A percentile compares a stretch with the other conserved stretches of the same genome.
phyloP scores from a whole-genome alignment of 176 grass and related monocot genomes.

The Phoenix dactylifera region DNA sequence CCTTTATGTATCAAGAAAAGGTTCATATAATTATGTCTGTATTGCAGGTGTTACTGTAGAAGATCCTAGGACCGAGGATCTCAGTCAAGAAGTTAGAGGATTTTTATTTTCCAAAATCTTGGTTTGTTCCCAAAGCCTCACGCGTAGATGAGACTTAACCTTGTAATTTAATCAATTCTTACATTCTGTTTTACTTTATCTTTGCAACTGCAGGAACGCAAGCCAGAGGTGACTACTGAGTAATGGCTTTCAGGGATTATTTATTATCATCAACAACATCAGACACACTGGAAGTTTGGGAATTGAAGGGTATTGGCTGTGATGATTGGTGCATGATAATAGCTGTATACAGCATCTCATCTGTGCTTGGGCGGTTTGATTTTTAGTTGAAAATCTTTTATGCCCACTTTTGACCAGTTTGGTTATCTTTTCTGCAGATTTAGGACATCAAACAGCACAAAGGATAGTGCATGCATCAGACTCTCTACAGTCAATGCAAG shows the following conservation, averaged over 20 bases:
- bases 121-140: slow-evolving; percentile 44
- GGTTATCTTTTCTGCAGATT: slow-evolving; percentile 41
- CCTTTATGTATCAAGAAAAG: no score
- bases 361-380: no score
- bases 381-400: slow-evolving; percentile 4
- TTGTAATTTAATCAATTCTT: slow-evolving; percentile 6
- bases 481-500: slow-evolving; percentile 95
- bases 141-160: slow-evolving; percentile 15
- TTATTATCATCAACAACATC: slow-evolving; percentile 85
- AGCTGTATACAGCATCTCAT: neutral
- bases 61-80: slow-evolving; percentile 83
- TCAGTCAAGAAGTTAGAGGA: slow-evolving; percentile 91
- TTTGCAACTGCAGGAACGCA: slow-evolving; percentile 62
- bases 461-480: slow-evolving; percentile 93
- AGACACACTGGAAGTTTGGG: slow-evolving; percentile 95
- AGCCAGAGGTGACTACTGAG: slow-evolving; percentile 65
- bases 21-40: no score
- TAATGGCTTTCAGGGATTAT: slow-evolving; percentile 89
- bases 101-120: slow-evolving; percentile 98
- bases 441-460: slow-evolving; percentile 94
- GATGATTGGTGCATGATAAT: slow-evolving; percentile 11
- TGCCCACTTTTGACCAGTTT: slow-evolving; percentile 15
- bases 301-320: slow-evolving; percentile 74
- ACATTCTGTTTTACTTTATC: slow-evolving; percentile 2
- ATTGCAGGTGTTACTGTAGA: no score